Evolutionary conservation across 2,329 filamentous ascomycete species (phyloP), one percentile per base, ranked within the genome.

Genomic region (Alternaria triticimaculans): DNA sequence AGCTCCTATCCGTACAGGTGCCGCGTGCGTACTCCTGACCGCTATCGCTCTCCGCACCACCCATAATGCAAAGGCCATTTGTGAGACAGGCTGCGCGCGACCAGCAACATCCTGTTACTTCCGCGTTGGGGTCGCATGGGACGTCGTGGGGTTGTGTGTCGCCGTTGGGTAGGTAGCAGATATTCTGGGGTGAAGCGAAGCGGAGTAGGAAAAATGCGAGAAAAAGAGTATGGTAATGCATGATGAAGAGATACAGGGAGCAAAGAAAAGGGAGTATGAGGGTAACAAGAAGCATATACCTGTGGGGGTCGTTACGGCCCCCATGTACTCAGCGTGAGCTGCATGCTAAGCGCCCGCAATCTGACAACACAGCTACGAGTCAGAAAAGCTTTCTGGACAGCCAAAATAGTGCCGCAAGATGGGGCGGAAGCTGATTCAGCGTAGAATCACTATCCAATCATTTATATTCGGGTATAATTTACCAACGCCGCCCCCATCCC

Each of bases 211-310:
- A 25, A 25, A 25, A 2, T 4, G 20, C 2, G 6, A 41, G 14
- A n/a, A 18, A 2, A 5, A 25, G 15, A 41, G 30, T 41, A n/a
- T 9, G 15, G 30, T 25, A 15, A 18, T 2, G 20, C 50, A 54
- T 43, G 20, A 4, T 33, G 30, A 23, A 4, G 8, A 10, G 4
- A 9, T 50, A 20, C 5, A 15, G 10, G 0, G 20, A 5, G 4
- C 3, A 15, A 6, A 3, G 2, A n/a, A 23, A 14, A 3, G 20
- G 4, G 5, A 21, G 26, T 8, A 23, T 0, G 28, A 4, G 5
- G 3, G 26, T n/a, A 51, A 1, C 8, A 21, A 15, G 14, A 10
- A 23, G 49, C 49, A n/a, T 14, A 53, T 51, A 18, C 14, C 2
- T 14, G 20, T 5, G 3, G 2, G 5, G 21, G 28, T 21, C 21